Base-by-base conservation (phyloP, 192 early-diverging fungal genomes). In the Entophlyctis helioformis region DNA sequence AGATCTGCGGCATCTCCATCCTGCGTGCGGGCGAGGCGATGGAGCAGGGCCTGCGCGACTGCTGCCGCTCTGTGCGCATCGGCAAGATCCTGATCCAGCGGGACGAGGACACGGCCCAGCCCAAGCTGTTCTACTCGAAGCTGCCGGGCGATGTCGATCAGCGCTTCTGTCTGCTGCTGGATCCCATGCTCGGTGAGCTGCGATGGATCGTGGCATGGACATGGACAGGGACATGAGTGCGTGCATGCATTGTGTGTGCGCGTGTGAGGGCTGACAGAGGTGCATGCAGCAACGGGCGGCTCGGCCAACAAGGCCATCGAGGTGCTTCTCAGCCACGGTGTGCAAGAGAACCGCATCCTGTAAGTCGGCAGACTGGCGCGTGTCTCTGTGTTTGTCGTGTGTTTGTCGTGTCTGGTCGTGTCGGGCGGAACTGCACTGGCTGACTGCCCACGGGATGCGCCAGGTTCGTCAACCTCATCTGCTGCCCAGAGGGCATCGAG, bases 1-100 rank as follows among this genome's bases (percentile, higher is more conserved):
- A 83, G 29, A 93, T 93, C 56, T 93, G 90, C 63, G 90, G 90
- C 23, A 85, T 93, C 3, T 89, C 87, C 12, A 96, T 96, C 44
- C 92, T 96, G 89, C 69, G 88, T 21, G 91, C 91, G n/a, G 91
- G 91, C 51, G 91, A 96, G 60, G 76, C 86, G n/a, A 76, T 86
- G 81, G 85, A 86, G 62, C 78, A 88, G 48, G 87, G 84, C 0
- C 64, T 85, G 42, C 71, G 83, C 36, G 85, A 91, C 32, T 85
- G 84, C 54, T 91, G 86, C 59, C 71, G 78, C 44, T 57, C 39
- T 60, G 86, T 90, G 9, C 69, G 91, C 26, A 96, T 96, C 35
- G 91, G 91, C 39, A 96, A 96, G 68, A 89, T 96, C 26, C 53
- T 96, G 39, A 96, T 96, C 50, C 91, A 96, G 62, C 74, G 91